Percentiles rank a stretch among this genome's conserved stretches.
These are phyloP conservation scores for Pythium vanterpoolii DNA, from an alignment of 352 stramenopile genomes.

Conservation along the genomic window DNA sequence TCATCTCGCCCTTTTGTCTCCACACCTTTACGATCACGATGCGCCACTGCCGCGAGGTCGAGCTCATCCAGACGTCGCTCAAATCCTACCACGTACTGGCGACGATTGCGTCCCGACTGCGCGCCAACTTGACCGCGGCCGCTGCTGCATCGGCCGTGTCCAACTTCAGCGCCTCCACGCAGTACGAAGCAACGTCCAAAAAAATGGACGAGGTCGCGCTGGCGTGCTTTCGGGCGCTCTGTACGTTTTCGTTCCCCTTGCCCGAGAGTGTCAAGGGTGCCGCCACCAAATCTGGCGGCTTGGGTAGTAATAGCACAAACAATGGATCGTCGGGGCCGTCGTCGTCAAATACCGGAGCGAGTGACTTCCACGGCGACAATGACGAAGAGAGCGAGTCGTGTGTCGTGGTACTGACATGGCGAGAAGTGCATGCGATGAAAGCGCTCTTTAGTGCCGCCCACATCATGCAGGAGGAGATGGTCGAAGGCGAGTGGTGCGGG, in stretches of 20 bases:
- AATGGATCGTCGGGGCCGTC: slow-evolving; percentile 7
- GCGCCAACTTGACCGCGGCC: slow-evolving; percentile 38
- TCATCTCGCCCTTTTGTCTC: slow-evolving; percentile 64
- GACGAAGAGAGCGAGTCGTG: slow-evolving; percentile 72
- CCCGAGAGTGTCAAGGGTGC: slow-evolving; percentile 49
- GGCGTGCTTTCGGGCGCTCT: slow-evolving; percentile 65
- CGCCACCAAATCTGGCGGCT: neutral
- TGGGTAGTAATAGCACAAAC: slow-evolving; percentile 29
- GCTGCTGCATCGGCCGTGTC: neutral
- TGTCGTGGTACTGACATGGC: slow-evolving; percentile 68
- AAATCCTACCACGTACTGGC: slow-evolving; percentile 84
- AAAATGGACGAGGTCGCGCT: slow-evolving; percentile 77
- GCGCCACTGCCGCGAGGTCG: slow-evolving; percentile 75
- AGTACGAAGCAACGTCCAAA: slow-evolving; percentile 36
- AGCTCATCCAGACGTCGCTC: slow-evolving; percentile 77
- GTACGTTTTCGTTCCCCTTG: slow-evolving; percentile 76
- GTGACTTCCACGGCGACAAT: slow-evolving; percentile 29
- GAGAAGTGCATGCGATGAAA: slow-evolving; percentile 88
- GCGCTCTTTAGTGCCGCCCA: slow-evolving; percentile 77
- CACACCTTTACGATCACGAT: slow-evolving; percentile 76
- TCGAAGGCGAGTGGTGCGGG: slow-evolving; percentile 68
- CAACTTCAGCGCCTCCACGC: slow-evolving; percentile 21
- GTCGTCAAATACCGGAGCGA: neutral
- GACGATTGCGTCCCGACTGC: slow-evolving; percentile 66
- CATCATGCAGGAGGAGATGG: slow-evolving; percentile 84